These are phyloP conservation scores for Metschnikowia lachancei DNA, from an alignment of 805 yeast genomes.

Conservation along the genomic window DNA sequence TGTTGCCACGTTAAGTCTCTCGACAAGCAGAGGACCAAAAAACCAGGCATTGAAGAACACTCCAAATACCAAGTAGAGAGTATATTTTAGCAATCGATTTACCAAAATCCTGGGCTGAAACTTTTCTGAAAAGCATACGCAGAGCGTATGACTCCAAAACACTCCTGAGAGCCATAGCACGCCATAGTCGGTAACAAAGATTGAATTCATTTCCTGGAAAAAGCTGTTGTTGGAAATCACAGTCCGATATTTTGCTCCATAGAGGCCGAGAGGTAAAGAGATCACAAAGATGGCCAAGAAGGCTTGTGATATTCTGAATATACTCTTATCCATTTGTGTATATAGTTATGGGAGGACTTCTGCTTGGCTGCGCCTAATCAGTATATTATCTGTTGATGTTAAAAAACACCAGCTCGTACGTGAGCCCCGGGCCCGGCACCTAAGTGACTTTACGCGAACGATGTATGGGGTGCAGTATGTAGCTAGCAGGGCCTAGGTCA, in stretches of 20 bases:
- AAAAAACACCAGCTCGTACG: neutral
- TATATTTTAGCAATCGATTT: slow-evolving; percentile 11
- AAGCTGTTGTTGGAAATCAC: slow-evolving; percentile 15
- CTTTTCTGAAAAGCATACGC: neutral
- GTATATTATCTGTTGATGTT: no score
- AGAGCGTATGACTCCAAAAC: slow-evolving; percentile 15
- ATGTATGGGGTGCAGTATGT: neutral
- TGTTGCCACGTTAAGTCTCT: slow-evolving; percentile 22
- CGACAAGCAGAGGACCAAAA: slow-evolving; percentile 35
- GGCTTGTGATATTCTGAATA: neutral
- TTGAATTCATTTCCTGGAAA: slow-evolving; percentile 19
- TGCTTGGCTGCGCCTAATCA: neutral
- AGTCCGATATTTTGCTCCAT: slow-evolving; percentile 15
- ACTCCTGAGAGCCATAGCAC: slow-evolving; percentile 29
- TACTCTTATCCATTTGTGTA: neutral
- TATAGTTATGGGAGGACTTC: neutral
- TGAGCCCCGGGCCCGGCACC: no score
- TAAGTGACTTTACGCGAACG: no score
- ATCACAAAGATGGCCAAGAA: slow-evolving; percentile 19
- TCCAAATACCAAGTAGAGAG: slow-evolving; percentile 13
- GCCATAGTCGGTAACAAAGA: slow-evolving; percentile 29
- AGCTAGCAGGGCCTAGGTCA: neutral
- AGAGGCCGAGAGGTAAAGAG: slow-evolving; percentile 24
- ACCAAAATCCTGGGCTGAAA: neutral
- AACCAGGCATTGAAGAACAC: slow-evolving; percentile 27